A percentile compares a stretch with the other conserved stretches of the same genome.
Conservation (phyloP, 257 asterid genomes). For the Fraxinus pennsylvanica region DNA sequence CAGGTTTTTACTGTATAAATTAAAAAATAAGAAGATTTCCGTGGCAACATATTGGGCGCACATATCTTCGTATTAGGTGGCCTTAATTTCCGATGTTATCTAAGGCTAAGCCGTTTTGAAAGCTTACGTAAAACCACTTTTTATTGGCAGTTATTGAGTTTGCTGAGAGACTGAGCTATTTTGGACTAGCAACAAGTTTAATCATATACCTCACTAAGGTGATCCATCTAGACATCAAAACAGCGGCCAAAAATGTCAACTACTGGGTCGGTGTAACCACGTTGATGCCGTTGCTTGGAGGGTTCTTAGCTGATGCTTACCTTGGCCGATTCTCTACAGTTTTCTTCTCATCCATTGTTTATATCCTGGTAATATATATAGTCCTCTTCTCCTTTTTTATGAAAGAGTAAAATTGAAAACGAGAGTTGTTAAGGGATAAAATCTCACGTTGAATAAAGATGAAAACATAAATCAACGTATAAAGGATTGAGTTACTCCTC, state of each 20-base stretch:
- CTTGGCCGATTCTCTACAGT: constrained; percentile 85
- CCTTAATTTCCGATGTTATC: too few species aligned
- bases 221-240: constrained; percentile 66
- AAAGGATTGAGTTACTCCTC: too few species aligned
- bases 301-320: constrained; percentile 81
- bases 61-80: neutral
- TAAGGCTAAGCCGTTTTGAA: too few species aligned
- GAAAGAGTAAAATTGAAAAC: too few species aligned
- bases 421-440: too few species aligned
- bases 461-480: too few species aligned
- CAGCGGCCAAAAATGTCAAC: constrained; percentile 75
- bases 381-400: too few species aligned
- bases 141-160: constrained; percentile 64
- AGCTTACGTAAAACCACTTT: neutral
- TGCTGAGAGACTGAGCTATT: constrained; percentile 84
- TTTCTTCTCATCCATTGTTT: constrained; percentile 56
- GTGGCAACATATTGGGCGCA: too few species aligned
- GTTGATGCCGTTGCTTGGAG: constrained; percentile 83
- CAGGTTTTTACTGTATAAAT: too few species aligned
- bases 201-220: constrained; percentile 83
- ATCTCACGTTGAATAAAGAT: too few species aligned
- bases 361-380: constrained; percentile 53
- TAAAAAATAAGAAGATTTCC: too few species aligned
- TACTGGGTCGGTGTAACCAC: constrained; percentile 87
- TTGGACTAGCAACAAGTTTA: constrained; percentile 71